Percentiles rank a stretch among this genome's conserved stretches.
Conservation (phyloP, 306 rosid species). For the Mimosa pudica region DNA sequence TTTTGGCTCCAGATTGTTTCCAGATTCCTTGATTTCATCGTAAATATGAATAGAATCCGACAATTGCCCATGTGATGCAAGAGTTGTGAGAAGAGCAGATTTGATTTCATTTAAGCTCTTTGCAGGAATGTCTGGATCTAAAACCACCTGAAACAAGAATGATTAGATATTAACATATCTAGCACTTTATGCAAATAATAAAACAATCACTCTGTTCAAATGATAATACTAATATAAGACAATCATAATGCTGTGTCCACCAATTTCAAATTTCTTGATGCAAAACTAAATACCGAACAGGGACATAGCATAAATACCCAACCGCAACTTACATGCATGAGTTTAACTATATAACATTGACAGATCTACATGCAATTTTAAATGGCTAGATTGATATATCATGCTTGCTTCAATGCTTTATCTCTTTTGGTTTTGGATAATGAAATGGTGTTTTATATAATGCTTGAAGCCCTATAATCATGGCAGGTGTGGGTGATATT, state of each 20-base stretch:
- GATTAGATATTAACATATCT: neutral
- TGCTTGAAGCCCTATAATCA: neutral
- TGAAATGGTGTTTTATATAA: neutral
- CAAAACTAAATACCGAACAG: neutral
- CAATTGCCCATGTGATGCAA: slow-evolving; percentile 69
- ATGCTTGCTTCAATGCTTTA: slow-evolving; percentile 8
- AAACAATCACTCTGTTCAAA: neutral
- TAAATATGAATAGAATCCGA: slow-evolving; percentile 59
- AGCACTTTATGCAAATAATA: neutral
- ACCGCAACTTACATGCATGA: neutral
- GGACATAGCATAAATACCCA: neutral
- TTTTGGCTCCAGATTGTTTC: slow-evolving; percentile 65
- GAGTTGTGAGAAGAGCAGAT: slow-evolving; percentile 73
- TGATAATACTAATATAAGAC: neutral
- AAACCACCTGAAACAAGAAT: slow-evolving; percentile 56
- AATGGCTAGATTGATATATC: slow-evolving; percentile 18
- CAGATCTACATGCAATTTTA: slow-evolving; percentile 24
- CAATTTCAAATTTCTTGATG: neutral
- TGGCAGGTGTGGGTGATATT: neutral
- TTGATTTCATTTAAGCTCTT: slow-evolving; percentile 63
- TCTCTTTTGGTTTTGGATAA: neutral
- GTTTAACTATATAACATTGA: slow-evolving; percentile 7
- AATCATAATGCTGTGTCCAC: neutral
- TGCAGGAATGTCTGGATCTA: slow-evolving; percentile 45
- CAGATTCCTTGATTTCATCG: slow-evolving; percentile 66